Conservation (phyloP, 768 basidiomycete species). For the Termitomyces sp. region DNA sequence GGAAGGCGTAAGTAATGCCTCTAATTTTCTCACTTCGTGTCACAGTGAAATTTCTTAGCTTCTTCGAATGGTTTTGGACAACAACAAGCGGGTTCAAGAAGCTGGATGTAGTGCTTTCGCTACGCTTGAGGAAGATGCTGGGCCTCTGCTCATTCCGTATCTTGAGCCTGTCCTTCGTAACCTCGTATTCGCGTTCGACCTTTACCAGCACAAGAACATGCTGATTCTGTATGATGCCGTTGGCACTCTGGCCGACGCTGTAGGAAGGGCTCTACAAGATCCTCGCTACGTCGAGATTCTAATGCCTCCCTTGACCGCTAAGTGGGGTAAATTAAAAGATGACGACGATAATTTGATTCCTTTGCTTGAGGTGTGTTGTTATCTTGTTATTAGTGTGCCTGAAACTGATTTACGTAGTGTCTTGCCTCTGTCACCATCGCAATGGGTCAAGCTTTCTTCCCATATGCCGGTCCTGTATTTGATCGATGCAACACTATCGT, state of each 20-base stretch:
- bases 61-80: slow-evolving; percentile 94
- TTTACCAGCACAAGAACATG: slow-evolving; percentile 99
- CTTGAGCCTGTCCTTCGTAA: slow-evolving; percentile 94
- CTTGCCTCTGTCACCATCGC: slow-evolving; percentile 97
- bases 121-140: slow-evolving; percentile 97
- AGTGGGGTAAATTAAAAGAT: slow-evolving; percentile 89
- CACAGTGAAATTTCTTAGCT: slow-evolving; percentile 46
- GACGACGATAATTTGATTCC: slow-evolving; percentile 93
- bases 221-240: slow-evolving; percentile 98
- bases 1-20: slow-evolving; percentile 70
- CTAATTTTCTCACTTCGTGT: not conserved
- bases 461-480: slow-evolving; percentile 88
- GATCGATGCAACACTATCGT: slow-evolving; percentile 87
- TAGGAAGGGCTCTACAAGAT: slow-evolving; percentile 83
- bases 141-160: slow-evolving; percentile 82
- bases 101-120: slow-evolving; percentile 99
- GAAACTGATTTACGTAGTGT: slow-evolving; percentile 50
- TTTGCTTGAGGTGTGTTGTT: slow-evolving; percentile 73
- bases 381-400: not conserved
- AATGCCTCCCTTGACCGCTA: slow-evolving; percentile 89
- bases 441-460: slow-evolving; percentile 82
- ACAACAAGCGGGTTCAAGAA: slow-evolving; percentile 98
- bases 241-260: slow-evolving; percentile 95
- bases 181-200: slow-evolving; percentile 92
- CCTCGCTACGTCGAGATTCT: slow-evolving; percentile 87